Conservation (phyloP, 148 eudicot genomes). For the Hydrangea macrophylla region DNA sequence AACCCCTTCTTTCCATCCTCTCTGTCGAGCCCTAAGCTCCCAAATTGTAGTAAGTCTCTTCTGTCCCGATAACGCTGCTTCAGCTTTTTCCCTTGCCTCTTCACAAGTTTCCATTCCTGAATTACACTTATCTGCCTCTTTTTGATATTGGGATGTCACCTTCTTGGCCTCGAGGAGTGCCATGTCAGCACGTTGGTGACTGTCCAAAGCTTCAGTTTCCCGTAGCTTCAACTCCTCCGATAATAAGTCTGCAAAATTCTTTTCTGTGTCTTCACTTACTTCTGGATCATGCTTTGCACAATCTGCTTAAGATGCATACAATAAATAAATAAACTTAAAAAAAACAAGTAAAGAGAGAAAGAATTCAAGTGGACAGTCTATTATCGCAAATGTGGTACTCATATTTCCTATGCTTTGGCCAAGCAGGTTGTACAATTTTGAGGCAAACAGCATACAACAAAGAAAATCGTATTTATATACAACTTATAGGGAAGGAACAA, state of each 20-base stretch:
- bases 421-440: not conserved
- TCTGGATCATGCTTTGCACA: slow-evolving; percentile 82
- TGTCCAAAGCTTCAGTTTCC: slow-evolving; percentile 65
- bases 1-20: slow-evolving; percentile 65
- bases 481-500: too few species aligned
- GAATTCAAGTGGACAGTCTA: too few species aligned
- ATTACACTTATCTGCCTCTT: slow-evolving; percentile 83
- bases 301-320: slow-evolving; percentile 31
- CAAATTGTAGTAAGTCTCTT: slow-evolving; percentile 48
- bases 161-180: slow-evolving; percentile 77
- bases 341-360: not conserved
- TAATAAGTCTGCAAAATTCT: slow-evolving; percentile 51
- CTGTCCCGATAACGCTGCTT: slow-evolving; percentile 52
- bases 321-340: too few species aligned
- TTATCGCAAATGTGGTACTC: too few species aligned
- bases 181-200: slow-evolving; percentile 60
- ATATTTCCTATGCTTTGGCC: too few species aligned
- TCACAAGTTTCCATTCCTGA: slow-evolving; percentile 93
- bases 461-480: too few species aligned
- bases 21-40: slow-evolving; percentile 70
- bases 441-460: too few species aligned
- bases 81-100: slow-evolving; percentile 80
- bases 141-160: slow-evolving; percentile 70
- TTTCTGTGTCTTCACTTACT: slow-evolving; percentile 57
- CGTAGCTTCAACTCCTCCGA: slow-evolving; percentile 62